Base-by-base conservation (phyloP, 768 basidiomycete species). In the Xanthoconium stramineum region DNA sequence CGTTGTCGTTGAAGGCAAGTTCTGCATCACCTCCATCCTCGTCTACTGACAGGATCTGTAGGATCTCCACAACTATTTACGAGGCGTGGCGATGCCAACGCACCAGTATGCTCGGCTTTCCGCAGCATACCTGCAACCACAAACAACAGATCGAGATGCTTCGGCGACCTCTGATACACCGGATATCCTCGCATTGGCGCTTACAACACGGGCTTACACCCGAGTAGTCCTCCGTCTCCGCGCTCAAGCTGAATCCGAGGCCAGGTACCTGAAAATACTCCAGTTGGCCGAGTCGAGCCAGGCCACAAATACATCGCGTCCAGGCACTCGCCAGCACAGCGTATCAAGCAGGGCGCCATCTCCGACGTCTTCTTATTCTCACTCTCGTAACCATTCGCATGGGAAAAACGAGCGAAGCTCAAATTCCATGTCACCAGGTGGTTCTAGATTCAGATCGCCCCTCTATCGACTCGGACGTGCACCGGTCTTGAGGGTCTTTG, bases 61-160 rank as follows among this genome's bases (percentile, higher is more conserved):
- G 88, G 91, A 94, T 69, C 76, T 94, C 39, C 82, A 82, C 63
- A 81, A 86, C 50, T 94, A 92, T 63, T 84, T 92, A 82, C 80
- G 84, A 45, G 89, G 89, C 3, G 86, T 92, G 6, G 85, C 84
- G 6, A 81, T 88, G 28, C 91, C 91, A 8, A 78, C 80, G 5
- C 85, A 92, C 59, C 83, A 88, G 58, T 92, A 88, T 60, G 78
- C 83, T 1, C 79, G 82, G 5, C 76, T 83, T 35, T 81, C 90
- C 2, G 75, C 74, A 6, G 68, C 78, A 29, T 84, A 84, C 60
- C 73, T 89, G 53, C 83, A 84, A 49, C 78, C 80, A 0, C 71
- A 79, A 28, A 61, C 56, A 2, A 58, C 77, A 2, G 46, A 56
- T 10, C 81, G 77, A 45, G 78, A 75, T 2, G 66, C 71, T 28